Evolutionary conservation across 2,329 filamentous ascomycete species (phyloP), one percentile per base, ranked within the genome.

Genomic region (Chaetothyriales sp.): DNA sequence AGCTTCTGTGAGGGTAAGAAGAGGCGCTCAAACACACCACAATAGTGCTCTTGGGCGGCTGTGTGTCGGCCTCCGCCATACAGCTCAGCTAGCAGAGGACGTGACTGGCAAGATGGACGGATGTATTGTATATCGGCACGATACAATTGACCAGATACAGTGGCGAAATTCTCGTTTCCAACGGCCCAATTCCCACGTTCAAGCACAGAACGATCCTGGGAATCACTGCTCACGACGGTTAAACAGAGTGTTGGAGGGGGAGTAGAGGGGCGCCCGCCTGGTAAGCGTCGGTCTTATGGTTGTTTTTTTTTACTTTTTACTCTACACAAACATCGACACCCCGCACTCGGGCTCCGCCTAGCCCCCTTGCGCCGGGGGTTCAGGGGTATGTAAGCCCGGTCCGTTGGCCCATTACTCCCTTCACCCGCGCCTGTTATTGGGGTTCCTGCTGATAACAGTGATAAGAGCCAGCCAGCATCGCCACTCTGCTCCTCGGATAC

Each of bases 11-110:
- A 47, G 47, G 22, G 39, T n/a, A 48, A 45, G 42, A 43, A 43
- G 47, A 47, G 9, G 25, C 43, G 25, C 28, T 18, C 18, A 20
- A 42, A 53, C 68, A 62, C 65, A 70, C 68, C 66, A 70, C 68
- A 9, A 66, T 55, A 19, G 60, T 64, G 56, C 44, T 51, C 53
- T 68, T 66, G 39, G 62, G 61, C 47, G 64, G 63, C 49, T 57
- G 49, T 50, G 63, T 56, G 48, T 59, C 58, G 51, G 61, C 66
- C 56, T 66, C 64, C 54, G 68, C 65, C 68, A 70, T 70, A 25
- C 18, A 50, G 48, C 28, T 26, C 39, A 25, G 36, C 36, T 36
- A 18, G 51, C 36, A 25, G n/a, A n/a, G 43, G 36, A 43, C 18
- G 49, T 18, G 19, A n/a, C 19, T 7, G 19, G 26, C 12, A 18